phyloP scores from a whole-genome alignment of 768 basidiomycete species.

The Collybia mongolica region DNA sequence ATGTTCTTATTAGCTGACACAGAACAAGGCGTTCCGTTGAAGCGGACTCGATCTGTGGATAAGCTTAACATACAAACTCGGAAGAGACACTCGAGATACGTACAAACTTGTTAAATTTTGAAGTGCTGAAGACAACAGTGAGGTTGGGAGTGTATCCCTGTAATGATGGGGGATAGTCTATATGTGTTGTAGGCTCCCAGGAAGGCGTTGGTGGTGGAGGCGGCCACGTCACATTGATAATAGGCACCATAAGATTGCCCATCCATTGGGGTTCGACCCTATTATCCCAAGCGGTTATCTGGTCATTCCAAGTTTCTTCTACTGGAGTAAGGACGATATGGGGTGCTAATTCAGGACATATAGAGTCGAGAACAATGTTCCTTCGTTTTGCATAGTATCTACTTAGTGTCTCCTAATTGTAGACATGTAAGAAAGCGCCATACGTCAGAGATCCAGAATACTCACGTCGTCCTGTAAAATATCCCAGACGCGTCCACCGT shows the following conservation, averaged over 20 bases:
- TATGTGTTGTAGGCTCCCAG: no score
- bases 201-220: background rate
- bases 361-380: slow-evolving; percentile 46
- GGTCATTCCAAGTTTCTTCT: slow-evolving; percentile 33
- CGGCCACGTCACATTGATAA: slow-evolving; percentile 13
- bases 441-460: background rate
- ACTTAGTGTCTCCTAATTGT: slow-evolving; percentile 24
- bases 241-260: slow-evolving; percentile 33
- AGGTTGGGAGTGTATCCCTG: background rate
- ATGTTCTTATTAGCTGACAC: slow-evolving; percentile 18
- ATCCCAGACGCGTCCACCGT: slow-evolving; percentile 10
- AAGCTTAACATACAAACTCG: background rate
- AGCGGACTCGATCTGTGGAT: slow-evolving; percentile 18
- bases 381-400: slow-evolving; percentile 21
- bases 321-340: slow-evolving; percentile 56
- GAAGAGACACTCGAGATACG: slow-evolving; percentile 2
- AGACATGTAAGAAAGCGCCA: background rate
- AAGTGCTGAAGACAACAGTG: slow-evolving; percentile 27
- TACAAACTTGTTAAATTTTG: slow-evolving; percentile 29
- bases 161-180: background rate
- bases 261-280: slow-evolving; percentile 33
- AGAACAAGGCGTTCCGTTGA: slow-evolving; percentile 10
- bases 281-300: slow-evolving; percentile 32
- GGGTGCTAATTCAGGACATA: slow-evolving; percentile 35
- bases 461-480: slow-evolving; percentile 13